These are phyloP conservation scores for Amanita pseudoporphyria DNA, from an alignment of 768 basidiomycete genomes.

Conservation along the genomic window DNA sequence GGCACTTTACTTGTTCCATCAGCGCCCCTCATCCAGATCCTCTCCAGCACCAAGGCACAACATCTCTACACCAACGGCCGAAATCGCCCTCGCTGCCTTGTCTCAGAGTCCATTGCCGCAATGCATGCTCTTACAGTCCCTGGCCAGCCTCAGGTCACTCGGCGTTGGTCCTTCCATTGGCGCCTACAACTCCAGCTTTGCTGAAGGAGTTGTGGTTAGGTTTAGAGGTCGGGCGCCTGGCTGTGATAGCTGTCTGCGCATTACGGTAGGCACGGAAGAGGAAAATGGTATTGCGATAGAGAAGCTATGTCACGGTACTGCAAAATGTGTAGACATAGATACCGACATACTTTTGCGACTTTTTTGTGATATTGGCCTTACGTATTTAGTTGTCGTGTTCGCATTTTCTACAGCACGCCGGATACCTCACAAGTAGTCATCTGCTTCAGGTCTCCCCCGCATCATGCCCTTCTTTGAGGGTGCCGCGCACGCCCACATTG, in stretches of 20 bases:
- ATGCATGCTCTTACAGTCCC: slow-evolving; percentile 46
- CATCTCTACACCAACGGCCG: slow-evolving; percentile 82
- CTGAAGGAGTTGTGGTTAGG: slow-evolving; percentile 82
- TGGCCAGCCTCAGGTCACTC: slow-evolving; percentile 36
- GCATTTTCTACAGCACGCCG: no score
- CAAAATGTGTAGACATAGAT: no score
- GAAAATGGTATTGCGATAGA: slow-evolving; percentile 61
- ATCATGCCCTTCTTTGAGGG: no score
- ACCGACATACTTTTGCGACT: no score
- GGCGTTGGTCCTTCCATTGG: slow-evolving; percentile 68
- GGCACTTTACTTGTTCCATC: no score
- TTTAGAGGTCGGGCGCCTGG: slow-evolving; percentile 83
- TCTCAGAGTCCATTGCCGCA: slow-evolving; percentile 44
- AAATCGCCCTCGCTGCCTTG: slow-evolving; percentile 72
- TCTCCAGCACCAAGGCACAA: slow-evolving; percentile 95
- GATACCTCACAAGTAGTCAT: no score
- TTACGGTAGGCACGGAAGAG: slow-evolving; percentile 78
- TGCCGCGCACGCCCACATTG: no score
- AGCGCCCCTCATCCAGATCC: slow-evolving; percentile 83
- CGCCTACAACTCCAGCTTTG: slow-evolving; percentile 82
- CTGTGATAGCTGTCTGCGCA: slow-evolving; percentile 78
- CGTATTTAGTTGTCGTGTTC: no score
- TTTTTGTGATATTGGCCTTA: no score
- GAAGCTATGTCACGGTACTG: slow-evolving; percentile 41
- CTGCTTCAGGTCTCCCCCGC: no score